Conservation (phyloP, 2,329 filamentous ascomycete species). For the Fusarium miscanthi region DNA sequence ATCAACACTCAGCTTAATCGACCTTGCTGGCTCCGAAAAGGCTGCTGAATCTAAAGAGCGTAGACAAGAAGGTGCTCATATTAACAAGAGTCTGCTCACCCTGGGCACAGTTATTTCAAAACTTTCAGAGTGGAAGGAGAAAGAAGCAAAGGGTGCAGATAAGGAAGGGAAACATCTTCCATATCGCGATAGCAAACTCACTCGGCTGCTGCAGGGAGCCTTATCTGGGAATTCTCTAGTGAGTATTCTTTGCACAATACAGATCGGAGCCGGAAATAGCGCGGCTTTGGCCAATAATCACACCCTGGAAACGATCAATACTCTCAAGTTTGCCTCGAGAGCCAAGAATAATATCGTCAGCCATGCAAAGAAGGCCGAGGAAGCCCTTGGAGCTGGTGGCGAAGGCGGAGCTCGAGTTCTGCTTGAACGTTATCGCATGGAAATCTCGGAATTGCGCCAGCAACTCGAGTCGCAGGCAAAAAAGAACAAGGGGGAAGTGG, state of each 20-base stretch:
- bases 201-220: constrained; percentile 89
- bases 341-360: constrained; percentile 99
- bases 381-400: constrained; percentile 82
- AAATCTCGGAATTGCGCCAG: constrained; percentile 83
- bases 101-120: constrained; percentile 94
- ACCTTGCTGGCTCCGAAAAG: constrained; percentile 95
- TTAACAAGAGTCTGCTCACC: constrained; percentile 97
- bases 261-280: constrained; percentile 82
- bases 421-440: constrained; percentile 91
- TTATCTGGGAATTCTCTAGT: constrained; percentile 93
- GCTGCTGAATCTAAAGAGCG: constrained; percentile 96
- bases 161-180: constrained; percentile 93
- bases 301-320: constrained; percentile 91
- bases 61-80: constrained; percentile 93
- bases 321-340: constrained; percentile 93
- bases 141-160: constrained; percentile 76
- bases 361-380: constrained; percentile 93
- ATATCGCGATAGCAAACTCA: constrained; percentile 97
- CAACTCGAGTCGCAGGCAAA: constrained; percentile 89
- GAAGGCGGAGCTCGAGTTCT: constrained; percentile 89
- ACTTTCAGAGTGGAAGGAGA: constrained; percentile 90
- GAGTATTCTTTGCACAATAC: constrained; percentile 96
- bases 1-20: constrained; percentile 93
- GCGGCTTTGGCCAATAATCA: constrained; percentile 78
- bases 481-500: constrained; percentile 68